These are phyloP conservation scores for Crepidotus variabilis DNA, from an alignment of 768 basidiomycete genomes.

Conservation along the genomic window DNA sequence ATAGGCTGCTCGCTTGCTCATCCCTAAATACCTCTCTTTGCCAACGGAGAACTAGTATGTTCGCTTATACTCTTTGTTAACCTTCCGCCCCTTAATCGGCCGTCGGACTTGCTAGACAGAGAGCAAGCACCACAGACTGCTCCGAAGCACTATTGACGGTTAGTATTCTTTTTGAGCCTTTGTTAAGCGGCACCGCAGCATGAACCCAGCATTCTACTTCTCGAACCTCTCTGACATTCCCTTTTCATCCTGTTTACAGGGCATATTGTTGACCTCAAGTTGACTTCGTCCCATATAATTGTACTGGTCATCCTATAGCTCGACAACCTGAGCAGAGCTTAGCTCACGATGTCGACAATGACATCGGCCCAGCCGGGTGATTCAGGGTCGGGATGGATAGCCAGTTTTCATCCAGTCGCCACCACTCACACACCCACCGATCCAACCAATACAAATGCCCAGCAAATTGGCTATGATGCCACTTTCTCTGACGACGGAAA, in stretches of 20 bases:
- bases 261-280: too few species aligned
- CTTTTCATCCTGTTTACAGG: too few species aligned
- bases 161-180: background rate
- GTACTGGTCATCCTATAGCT: too few species aligned
- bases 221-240: too few species aligned
- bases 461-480: background rate
- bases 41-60: background rate
- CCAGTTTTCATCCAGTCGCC: background rate
- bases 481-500: background rate
- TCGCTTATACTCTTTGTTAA: background rate
- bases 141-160: background rate
- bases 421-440: background rate
- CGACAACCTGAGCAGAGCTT: too few species aligned
- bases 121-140: background rate
- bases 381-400: background rate
- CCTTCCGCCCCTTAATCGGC: background rate
- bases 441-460: background rate
- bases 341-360: too few species aligned
- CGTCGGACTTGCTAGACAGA: background rate
- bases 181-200: too few species aligned
- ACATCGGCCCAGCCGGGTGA: too few species aligned
- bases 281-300: too few species aligned
- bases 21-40: background rate
- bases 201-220: too few species aligned
- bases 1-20: too few species aligned